Conservation (phyloP, 2,329 filamentous ascomycete species). For the Cladophialophora bantiana region DNA sequence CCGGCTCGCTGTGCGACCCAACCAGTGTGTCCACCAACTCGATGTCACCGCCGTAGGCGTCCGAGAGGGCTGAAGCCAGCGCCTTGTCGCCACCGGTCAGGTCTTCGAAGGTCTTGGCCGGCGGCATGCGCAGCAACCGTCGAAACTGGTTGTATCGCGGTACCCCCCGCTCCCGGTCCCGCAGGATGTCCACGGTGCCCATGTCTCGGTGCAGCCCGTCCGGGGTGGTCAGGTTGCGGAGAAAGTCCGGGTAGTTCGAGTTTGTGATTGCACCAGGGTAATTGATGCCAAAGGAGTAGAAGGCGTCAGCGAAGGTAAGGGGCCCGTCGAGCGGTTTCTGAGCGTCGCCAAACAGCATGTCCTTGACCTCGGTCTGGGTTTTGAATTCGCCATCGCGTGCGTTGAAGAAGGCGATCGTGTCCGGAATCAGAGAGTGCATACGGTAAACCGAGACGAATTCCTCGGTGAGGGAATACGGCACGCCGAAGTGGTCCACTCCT, state of each 20-base stretch:
- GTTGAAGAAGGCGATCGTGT: constrained; percentile 49
- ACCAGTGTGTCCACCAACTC: constrained; percentile 54
- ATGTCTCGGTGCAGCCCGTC: constrained; percentile 49
- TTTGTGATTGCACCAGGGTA: constrained; percentile 56
- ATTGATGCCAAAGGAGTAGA: constrained; percentile 58
- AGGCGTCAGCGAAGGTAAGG: constrained; percentile 48
- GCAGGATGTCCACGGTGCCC: constrained; percentile 47
- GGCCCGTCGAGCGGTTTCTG: constrained; percentile 23
- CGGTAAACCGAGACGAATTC: constrained; percentile 56
- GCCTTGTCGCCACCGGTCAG: constrained; percentile 50
- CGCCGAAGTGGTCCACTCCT: constrained; percentile 47
- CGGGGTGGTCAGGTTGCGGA: constrained; percentile 51
- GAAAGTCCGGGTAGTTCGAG: constrained; percentile 51
- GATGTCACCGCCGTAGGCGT: constrained; percentile 52
- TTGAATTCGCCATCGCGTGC: constrained; percentile 41
- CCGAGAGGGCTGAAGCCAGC: constrained; percentile 48
- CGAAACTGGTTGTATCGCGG: constrained; percentile 49
- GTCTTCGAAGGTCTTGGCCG: constrained; percentile 49
- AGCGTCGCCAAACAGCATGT: constrained; percentile 23
- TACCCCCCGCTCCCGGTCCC: constrained; percentile 30
- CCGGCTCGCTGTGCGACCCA: constrained; percentile 52
- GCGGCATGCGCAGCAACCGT: constrained; percentile 47
- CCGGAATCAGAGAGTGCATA: constrained; percentile 52
- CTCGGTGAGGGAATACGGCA: constrained; percentile 53
- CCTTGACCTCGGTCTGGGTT: constrained; percentile 38